These are phyloP conservation scores for Trichoderma parareesei DNA, from an alignment of 495 filamentous ascomycete species.

Conservation along the genomic window DNA sequence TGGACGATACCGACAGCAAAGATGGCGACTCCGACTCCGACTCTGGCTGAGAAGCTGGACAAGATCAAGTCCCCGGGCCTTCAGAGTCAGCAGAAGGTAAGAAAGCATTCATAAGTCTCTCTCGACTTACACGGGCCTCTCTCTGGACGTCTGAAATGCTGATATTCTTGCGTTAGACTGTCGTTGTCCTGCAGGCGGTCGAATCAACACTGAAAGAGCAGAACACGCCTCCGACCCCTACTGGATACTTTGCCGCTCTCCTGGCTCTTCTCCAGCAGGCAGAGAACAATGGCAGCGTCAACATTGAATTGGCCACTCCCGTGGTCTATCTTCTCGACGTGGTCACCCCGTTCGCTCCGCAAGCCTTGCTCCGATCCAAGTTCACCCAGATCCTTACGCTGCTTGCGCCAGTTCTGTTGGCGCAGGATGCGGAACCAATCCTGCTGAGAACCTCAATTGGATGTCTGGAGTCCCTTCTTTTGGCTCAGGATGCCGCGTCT, in stretches of 20 bases:
- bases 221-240: slow-evolving; percentile 70
- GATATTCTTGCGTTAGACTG: slow-evolving; percentile 48
- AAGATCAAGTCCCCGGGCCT: slow-evolving; percentile 95
- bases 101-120: not conserved
- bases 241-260: slow-evolving; percentile 94
- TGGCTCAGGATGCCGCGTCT: slow-evolving; percentile 77
- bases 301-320: slow-evolving; percentile 77
- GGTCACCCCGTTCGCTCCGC: slow-evolving; percentile 72
- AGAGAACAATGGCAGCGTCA: slow-evolving; percentile 53
- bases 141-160: not conserved
- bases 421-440: slow-evolving; percentile 78
- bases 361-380: slow-evolving; percentile 79
- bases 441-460: slow-evolving; percentile 84
- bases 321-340: slow-evolving; percentile 95
- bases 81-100: slow-evolving; percentile 87
- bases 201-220: slow-evolving; percentile 87
- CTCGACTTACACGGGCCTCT: no score
- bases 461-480: slow-evolving; percentile 76
- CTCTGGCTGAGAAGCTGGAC: slow-evolving; percentile 82
- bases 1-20: not conserved
- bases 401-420: slow-evolving; percentile 72
- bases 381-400: slow-evolving; percentile 86
- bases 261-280: slow-evolving; percentile 78
- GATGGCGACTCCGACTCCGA: slow-evolving; percentile 56
- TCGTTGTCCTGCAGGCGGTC: slow-evolving; percentile 79